Percentiles rank a stretch among this genome's conserved stretches.
Evolutionary conservation across 2,329 filamentous ascomycete species (phyloP).

Genomic region (Aquanectria penicillioides): DNA sequence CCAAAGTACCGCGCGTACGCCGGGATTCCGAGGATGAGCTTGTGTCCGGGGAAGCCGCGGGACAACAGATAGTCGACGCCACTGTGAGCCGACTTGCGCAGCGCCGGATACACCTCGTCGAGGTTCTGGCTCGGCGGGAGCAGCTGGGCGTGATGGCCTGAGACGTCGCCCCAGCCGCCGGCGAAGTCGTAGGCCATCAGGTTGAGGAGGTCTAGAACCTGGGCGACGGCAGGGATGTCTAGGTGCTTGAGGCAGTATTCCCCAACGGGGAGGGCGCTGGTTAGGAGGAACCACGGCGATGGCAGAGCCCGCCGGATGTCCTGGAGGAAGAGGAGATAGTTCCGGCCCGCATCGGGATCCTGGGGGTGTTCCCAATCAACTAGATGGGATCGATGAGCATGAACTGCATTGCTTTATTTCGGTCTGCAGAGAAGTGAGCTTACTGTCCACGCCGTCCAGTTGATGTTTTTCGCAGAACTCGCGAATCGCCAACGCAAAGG

Average conservation of each 20-base stretch:
- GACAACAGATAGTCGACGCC: constrained; percentile 64
- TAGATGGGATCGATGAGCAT: constrained; percentile 38
- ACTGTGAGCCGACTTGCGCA: constrained; percentile 60
- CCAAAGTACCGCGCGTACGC: constrained; percentile 71
- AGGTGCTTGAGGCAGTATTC: constrained; percentile 71
- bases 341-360: constrained; percentile 60
- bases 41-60: constrained; percentile 64
- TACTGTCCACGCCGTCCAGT: constrained; percentile 74
- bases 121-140: constrained; percentile 50
- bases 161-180: constrained; percentile 68
- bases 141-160: constrained; percentile 73
- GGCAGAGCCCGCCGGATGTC: constrained; percentile 65
- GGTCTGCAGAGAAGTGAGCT: not conserved
- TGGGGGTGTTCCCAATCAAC: constrained; percentile 77
- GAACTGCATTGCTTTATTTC: not conserved
- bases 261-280: constrained; percentile 70
- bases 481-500: constrained; percentile 64
- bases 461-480: constrained; percentile 65
- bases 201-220: constrained; percentile 70
- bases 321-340: constrained; percentile 67
- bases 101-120: constrained; percentile 38
- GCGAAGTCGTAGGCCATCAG: constrained; percentile 77
- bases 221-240: constrained; percentile 60
- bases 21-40: constrained; percentile 71
- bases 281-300: constrained; percentile 64